Percentiles rank a stretch among this genome's conserved stretches.
phyloP scores from a whole-genome alignment of 23 red algal genomes.

The Agarophyton chilense region DNA sequence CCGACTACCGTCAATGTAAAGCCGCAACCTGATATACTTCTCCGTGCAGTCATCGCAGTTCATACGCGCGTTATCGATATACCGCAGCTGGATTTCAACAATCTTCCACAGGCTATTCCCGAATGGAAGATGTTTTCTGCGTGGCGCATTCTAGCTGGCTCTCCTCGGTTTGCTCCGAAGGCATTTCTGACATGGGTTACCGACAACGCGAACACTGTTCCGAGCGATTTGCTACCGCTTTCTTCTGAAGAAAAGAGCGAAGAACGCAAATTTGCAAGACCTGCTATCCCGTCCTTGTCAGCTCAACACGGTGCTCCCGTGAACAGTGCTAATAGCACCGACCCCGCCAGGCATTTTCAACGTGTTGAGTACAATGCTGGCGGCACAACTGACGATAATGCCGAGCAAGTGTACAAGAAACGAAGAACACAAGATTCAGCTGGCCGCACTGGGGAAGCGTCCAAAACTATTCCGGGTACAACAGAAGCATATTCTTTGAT shows the following conservation, averaged over 20 bases:
- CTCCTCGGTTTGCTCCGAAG: conserved; percentile 39
- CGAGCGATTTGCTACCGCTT: background rate
- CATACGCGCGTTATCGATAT: conserved; percentile 37
- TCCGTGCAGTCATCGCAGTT: conserved; percentile 36
- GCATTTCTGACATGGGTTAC: background rate
- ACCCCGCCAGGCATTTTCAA: background rate
- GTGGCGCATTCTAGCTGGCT: conserved; percentile 29
- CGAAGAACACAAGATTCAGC: background rate
- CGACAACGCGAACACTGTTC: background rate
- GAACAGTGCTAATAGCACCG: conserved; percentile 9
- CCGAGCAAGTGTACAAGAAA: conserved; percentile 22
- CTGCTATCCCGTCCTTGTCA: background rate
- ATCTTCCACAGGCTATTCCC: conserved; percentile 21
- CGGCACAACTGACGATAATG: background rate
- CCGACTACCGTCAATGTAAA: conserved; percentile 16
- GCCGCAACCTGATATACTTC: background rate
- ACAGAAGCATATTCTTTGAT: conserved; percentile 13
- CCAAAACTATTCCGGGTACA: background rate
- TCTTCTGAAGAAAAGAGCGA: background rate
- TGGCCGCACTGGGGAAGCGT: background rate
- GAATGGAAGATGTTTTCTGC: conserved; percentile 64
- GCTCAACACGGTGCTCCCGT: background rate
- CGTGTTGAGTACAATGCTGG: background rate
- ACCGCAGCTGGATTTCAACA: conserved; percentile 39
- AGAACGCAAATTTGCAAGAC: background rate